phyloP scores from a whole-genome alignment of 108 stramenopile genomes.

The Cyclotella kingstonii region DNA sequence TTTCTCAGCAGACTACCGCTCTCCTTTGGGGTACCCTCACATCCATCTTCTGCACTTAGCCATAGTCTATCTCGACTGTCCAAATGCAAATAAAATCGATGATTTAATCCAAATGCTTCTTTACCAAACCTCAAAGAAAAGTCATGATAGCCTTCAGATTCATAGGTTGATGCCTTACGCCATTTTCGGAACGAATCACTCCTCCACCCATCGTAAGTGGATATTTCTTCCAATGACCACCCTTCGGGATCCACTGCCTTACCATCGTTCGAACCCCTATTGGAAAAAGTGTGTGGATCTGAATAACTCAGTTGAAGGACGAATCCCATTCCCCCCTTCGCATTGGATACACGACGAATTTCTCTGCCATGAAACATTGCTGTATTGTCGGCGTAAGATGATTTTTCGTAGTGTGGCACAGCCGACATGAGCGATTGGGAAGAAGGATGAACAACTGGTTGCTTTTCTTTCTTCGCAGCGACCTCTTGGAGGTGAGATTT shows the following conservation, averaged over 20 bases:
- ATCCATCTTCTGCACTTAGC: constrained; percentile 83
- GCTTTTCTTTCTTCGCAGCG: constrained; percentile 13
- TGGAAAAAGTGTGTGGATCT: constrained; percentile 13
- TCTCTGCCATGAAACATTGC: constrained; percentile 72
- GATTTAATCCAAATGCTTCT: constrained; percentile 66
- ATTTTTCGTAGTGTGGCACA: constrained; percentile 52
- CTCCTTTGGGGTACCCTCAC: constrained; percentile 65
- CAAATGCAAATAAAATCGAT: constrained; percentile 77
- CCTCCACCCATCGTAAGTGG: constrained; percentile 80
- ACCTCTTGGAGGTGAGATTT: constrained; percentile 47
- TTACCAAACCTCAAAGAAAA: constrained; percentile 57
- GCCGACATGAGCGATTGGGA: constrained; percentile 49
- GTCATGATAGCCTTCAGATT: constrained; percentile 58
- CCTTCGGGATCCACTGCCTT: constrained; percentile 65
- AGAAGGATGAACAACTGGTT: constrained; percentile 45
- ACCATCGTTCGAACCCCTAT: constrained; percentile 17
- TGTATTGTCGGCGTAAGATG: constrained; percentile 59
- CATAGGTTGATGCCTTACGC: constrained; percentile 52
- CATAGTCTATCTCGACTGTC: constrained; percentile 56
- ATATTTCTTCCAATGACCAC: constrained; percentile 62
- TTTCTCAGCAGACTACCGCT: constrained; percentile 37
- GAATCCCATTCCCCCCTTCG: constrained; percentile 75
- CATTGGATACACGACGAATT: constrained; percentile 63
- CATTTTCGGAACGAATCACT: constrained; percentile 66
- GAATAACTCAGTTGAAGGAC: constrained; percentile 69